phyloP scores from a whole-genome alignment of 2,329 filamentous ascomycete species.

The Albophoma yamanashiensis region DNA sequence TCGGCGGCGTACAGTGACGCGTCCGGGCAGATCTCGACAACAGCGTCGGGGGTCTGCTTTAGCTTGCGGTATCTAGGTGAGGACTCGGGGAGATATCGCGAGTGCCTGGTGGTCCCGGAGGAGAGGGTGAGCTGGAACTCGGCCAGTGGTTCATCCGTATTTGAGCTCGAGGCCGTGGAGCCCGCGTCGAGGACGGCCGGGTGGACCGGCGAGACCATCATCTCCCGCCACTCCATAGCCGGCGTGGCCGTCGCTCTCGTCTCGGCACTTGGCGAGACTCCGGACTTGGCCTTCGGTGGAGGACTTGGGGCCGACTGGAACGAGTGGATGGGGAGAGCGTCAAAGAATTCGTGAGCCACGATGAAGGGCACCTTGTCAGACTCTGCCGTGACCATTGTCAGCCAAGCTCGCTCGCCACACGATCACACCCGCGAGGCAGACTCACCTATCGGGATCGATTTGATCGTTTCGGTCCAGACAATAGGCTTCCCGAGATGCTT shows the following conservation, averaged over 20 bases:
- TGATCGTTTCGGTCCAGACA: conserved; percentile 83
- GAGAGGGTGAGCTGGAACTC: conserved; percentile 85
- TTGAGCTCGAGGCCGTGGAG: conserved; percentile 29
- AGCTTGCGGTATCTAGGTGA: conserved; percentile 71
- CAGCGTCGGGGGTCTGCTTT: conserved; percentile 53
- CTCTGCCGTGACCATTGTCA: conserved; percentile 26
- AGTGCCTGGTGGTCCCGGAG: conserved; percentile 66
- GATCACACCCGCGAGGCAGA: not conserved
- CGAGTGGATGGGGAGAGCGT: conserved; percentile 89
- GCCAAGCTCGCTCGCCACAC: not conserved
- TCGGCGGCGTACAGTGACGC: conserved; percentile 69
- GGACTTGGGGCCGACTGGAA: conserved; percentile 62
- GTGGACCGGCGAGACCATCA: conserved; percentile 63
- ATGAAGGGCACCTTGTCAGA: conserved; percentile 76
- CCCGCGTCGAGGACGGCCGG: conserved; percentile 42
- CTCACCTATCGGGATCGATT: conserved; percentile 63
- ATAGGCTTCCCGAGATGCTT: conserved; percentile 68
- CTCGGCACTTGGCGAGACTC: conserved; percentile 24
- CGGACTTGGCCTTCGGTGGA: conserved; percentile 4
- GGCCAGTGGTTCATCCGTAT: conserved; percentile 43
- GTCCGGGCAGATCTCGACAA: conserved; percentile 87
- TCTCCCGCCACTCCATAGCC: conserved; percentile 63
- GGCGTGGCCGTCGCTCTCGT: conserved; percentile 20
- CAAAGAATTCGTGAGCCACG: conserved; percentile 96
- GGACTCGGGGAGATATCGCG: conserved; percentile 72